These are phyloP conservation scores for Coniochaeta sp. DNA, from an alignment of 2,329 filamentous ascomycete species.

Conservation along the genomic window DNA sequence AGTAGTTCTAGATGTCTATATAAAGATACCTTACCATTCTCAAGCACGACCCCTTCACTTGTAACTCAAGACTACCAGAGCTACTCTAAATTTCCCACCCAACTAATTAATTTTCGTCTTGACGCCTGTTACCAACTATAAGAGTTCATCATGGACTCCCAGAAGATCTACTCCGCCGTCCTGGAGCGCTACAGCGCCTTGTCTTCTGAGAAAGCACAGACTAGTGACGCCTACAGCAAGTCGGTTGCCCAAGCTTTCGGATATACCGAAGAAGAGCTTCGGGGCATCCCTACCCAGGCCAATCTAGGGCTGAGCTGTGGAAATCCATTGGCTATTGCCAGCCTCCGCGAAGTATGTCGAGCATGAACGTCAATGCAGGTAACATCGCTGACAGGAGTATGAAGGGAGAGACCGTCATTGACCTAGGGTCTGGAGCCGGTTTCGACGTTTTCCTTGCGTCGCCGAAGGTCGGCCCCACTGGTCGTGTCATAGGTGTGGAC, in stretches of 20 bases:
- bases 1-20: no score
- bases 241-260: slow-evolving; percentile 45
- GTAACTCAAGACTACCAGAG: neutral
- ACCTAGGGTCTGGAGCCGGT: slow-evolving; percentile 50
- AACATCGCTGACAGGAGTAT: neutral
- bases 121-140: neutral
- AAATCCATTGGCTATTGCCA: slow-evolving; percentile 43
- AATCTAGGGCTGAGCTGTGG: slow-evolving; percentile 49
- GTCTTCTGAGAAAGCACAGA: slow-evolving; percentile 13
- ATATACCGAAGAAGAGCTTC: slow-evolving; percentile 41
- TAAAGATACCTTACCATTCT: neutral
- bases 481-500: slow-evolving; percentile 49
- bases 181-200: slow-evolving; percentile 27
- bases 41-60: neutral
- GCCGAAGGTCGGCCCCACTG: slow-evolving; percentile 37
- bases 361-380: neutral
- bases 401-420: slow-evolving; percentile 49
- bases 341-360: slow-evolving; percentile 30
- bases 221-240: slow-evolving; percentile 24
- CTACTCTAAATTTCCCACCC: no score
- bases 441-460: slow-evolving; percentile 51
- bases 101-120: neutral
- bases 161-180: slow-evolving; percentile 27
- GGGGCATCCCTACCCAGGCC: slow-evolving; percentile 34
- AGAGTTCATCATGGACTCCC: slow-evolving; percentile 17